These are phyloP conservation scores for Rosa lucieae DNA, from an alignment of 306 rosid species.

Conservation along the genomic window DNA sequence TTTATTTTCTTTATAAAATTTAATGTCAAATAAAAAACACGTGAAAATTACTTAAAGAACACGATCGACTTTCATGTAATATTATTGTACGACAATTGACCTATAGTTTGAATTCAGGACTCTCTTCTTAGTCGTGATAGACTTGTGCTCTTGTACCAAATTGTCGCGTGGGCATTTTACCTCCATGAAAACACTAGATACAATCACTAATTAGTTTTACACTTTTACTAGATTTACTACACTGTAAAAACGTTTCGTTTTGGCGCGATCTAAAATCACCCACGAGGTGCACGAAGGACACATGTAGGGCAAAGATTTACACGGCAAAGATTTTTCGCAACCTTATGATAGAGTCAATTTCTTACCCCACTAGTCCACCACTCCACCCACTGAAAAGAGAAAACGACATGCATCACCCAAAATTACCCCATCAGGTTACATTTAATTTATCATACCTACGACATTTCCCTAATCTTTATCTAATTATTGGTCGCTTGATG, in stretches of 20 bases:
- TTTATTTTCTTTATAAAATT: no score
- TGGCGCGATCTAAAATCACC: not conserved
- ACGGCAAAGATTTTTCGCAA: not conserved
- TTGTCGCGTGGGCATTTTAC: no score
- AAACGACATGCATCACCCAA: not conserved
- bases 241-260: not conserved
- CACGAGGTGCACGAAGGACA: not conserved
- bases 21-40: no score
- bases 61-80: no score
- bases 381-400: conserved; percentile 23
- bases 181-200: no score
- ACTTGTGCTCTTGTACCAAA: no score
- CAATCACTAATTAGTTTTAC: not conserved
- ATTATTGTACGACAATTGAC: no score
- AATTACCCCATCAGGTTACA: not conserved
- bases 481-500: not conserved
- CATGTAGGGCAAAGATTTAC: not conserved
- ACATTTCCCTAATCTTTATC: conserved; percentile 2
- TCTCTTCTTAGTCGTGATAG: no score
- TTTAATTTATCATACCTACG: conserved; percentile 10
- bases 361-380: conserved; percentile 20
- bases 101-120: no score
- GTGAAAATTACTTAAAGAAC: no score
- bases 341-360: not conserved
- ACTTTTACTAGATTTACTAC: not conserved